Percentiles rank a stretch among this genome's conserved stretches.
Evolutionary conservation across 305 asterid species (phyloP).

Genomic region (Fraxinus nigra): DNA sequence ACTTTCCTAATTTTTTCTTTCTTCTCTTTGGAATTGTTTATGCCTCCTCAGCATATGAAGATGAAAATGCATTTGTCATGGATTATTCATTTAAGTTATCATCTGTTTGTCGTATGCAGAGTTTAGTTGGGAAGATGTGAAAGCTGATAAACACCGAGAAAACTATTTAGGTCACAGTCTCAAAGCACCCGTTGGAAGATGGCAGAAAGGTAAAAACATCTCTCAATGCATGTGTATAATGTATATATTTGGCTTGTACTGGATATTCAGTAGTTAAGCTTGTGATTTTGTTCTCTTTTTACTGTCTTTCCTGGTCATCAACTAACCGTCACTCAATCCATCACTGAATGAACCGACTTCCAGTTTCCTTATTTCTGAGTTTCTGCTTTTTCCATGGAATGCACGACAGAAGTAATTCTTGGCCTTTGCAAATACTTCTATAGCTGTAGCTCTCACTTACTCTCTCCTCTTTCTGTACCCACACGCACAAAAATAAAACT

Average conservation of each 20-base stretch:
- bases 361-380: neutral
- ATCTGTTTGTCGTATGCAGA: constrained; percentile 47
- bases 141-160: constrained; percentile 92
- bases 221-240: neutral
- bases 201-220: constrained; percentile 80
- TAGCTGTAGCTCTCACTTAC: constrained; percentile 1
- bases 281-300: neutral
- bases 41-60: neutral
- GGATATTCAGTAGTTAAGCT: neutral
- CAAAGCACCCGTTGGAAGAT: constrained; percentile 99
- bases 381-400: neutral
- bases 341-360: neutral
- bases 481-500: neutral
- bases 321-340: neutral
- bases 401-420: neutral
- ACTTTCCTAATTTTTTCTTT: neutral
- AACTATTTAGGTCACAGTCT: constrained; percentile 92
- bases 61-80: neutral
- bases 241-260: neutral
- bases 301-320: neutral
- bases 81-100: neutral
- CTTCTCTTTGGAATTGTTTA: neutral
- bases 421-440: neutral
- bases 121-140: constrained; percentile 96
- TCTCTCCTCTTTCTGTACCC: neutral